Base-by-base conservation (phyloP, 1,139 yeast genomes). In the Debaryomyces nepalensis region DNA sequence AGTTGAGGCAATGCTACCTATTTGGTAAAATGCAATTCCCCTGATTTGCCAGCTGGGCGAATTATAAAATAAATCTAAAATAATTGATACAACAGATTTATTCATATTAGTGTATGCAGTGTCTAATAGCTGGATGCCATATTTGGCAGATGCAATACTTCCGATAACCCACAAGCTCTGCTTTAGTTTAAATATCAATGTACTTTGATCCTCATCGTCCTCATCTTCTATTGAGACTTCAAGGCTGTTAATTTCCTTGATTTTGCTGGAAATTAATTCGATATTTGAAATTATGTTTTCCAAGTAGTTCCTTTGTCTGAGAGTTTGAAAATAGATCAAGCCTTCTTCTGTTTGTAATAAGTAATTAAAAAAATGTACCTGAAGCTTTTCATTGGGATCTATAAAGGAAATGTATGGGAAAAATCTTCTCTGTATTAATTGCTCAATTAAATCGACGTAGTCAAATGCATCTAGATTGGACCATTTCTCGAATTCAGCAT, bases 121-220 rank as follows among this genome's bases (percentile, higher is more conserved):
- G 53, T 85, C 89, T 36, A 89, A 61, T 30, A 88, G 69, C 33
- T 80, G 79, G 22, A 85, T 80, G 0, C 96, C 97, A 42, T 73
- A 68, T 22, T 72, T 72, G 0, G 86, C 79, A 7, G 90, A 79
- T 2, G 91, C 90, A 30, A 90, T 82, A 53, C 84, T 84, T 0
- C 97, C 97, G 33, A 88, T 73, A 3, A 95, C 85, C 97, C 98
- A 93, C 37, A 91, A 58, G 37, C 86, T 80, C 11, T 91, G 89
- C 55, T 87, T 88, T 20, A 90, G 61, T 10, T 21, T 37, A 22
- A 16, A 40, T 9, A 39, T 27, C 15, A 36, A 15, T 9, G 30
- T 23, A 16, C 21, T 26, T 24, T 14, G 29, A 26, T 22, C 27
- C 19, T 29, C 33, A 4, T 31, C 22, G 11, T 23, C 29, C 4